A percentile compares a stretch with the other conserved stretches of the same genome.
Conservation (phyloP, 108 stramenopile genomes). For the Skeletonema marinoi region DNA sequence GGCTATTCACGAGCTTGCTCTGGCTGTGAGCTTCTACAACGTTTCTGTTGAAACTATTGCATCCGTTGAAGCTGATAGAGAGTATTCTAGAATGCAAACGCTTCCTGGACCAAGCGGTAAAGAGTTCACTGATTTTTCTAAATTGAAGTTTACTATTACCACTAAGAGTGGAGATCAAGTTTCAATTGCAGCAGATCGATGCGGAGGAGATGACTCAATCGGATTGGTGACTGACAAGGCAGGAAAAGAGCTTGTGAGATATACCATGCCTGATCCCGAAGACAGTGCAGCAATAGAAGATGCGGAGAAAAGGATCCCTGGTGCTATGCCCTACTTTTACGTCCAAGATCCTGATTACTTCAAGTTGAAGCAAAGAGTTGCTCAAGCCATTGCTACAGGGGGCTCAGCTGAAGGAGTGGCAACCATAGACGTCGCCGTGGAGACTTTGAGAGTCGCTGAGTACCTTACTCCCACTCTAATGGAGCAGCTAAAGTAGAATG, state of each 20-base stretch:
- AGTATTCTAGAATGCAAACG: conserved; percentile 55
- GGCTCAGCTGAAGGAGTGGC: conserved; percentile 71
- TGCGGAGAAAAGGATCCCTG: conserved; percentile 52
- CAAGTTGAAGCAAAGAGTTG: conserved; percentile 70
- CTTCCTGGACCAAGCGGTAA: conserved; percentile 38
- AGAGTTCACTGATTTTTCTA: conserved; percentile 74
- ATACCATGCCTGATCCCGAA: conserved; percentile 68
- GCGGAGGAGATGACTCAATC: conserved; percentile 79
- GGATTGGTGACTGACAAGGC: conserved; percentile 62
- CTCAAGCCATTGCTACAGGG: conserved; percentile 37
- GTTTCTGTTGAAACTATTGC: conserved; percentile 75
- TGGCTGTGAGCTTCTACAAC: conserved; percentile 77
- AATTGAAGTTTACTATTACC: conserved; percentile 67
- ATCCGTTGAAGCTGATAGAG: conserved; percentile 62
- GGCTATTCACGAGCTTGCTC: conserved; percentile 89
- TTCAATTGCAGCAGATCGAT: conserved; percentile 83
- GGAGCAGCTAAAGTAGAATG: conserved; percentile 23
- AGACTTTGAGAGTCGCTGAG: conserved; percentile 81
- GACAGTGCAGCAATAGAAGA: conserved; percentile 50
- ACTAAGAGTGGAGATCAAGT: conserved; percentile 62
- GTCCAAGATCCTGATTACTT: conserved; percentile 82
- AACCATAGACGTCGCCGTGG: conserved; percentile 77
- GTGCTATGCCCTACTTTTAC: conserved; percentile 87
- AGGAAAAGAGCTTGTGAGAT: conserved; percentile 64
- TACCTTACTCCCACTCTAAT: conserved; percentile 55